Evolutionary conservation across 352 stramenopile species (phyloP), one percentile per base, ranked within the genome.

Genomic region (Thraustochytrium striatum): DNA sequence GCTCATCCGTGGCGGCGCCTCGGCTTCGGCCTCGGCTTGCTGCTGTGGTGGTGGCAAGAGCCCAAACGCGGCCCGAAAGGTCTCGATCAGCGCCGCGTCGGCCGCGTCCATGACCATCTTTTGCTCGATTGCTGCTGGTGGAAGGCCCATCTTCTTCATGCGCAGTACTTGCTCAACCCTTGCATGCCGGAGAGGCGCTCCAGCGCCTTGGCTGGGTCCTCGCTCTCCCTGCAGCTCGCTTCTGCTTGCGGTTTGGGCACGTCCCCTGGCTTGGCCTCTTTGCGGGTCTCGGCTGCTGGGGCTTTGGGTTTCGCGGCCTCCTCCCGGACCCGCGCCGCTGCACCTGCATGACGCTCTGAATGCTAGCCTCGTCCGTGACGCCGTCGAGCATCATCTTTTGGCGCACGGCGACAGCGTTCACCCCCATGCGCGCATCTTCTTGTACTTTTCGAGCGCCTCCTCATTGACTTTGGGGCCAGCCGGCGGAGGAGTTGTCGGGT

Each of bases 371-470:
- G 65, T 75, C 65, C 3, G 11, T 41, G 25, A 75, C 32, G 16
- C 65, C 65, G 36, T 91, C 88, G 72, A 88, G 85, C 19, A 79
- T 83, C 87, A 92, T 91, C 59, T 90, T 90, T 39, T 88, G 81
- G 16, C 78, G 69, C 28, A 91, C 85, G 38, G 58, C 85, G n/a
- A 83, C 82, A 13, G 72, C 62, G 7, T 84, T 85, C 5, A 92
- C 79, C 33, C 70, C 81, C 79, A 91, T 57, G 87, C 86, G 11
- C 89, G 55, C 87, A 91, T 92, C 38, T 84, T 85, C 21, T 79
- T 57, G 80, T 87, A 91, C 33, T 83, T 87, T 16, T 57, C 69
- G 2, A 83, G 13, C 13, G 11, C 55, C 25, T 38, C 38, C 19
- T 83, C 57, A 30, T 78, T 72, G 36, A 82, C 47, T 16, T n/a